These are phyloP conservation scores for Mortierella sp. DNA, from an alignment of 371 early-diverging fungal genomes.

Conservation along the genomic window DNA sequence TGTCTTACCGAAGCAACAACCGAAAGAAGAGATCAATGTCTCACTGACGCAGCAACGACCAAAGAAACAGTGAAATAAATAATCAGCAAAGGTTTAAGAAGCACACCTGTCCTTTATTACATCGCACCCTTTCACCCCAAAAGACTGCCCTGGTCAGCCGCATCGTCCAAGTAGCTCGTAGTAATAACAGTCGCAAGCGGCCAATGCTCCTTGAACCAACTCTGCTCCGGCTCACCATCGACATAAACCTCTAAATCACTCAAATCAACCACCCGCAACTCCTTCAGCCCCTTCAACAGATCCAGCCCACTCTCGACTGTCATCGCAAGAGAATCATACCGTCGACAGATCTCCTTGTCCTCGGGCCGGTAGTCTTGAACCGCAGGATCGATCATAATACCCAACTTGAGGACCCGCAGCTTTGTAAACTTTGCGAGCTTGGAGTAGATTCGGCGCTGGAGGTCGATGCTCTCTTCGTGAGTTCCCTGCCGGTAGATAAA, in stretches of 20 bases:
- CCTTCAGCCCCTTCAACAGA: background rate
- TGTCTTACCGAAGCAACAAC: too few species aligned
- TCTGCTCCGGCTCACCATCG: background rate
- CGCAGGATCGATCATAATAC: background rate
- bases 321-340: background rate
- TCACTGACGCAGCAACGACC: too few species aligned
- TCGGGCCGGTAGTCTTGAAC: background rate
- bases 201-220: background rate
- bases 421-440: background rate
- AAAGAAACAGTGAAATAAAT: too few species aligned
- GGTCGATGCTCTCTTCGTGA: background rate
- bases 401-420: background rate
- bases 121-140: too few species aligned
- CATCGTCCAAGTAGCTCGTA: background rate
- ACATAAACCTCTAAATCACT: background rate
- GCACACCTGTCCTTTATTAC: too few species aligned
- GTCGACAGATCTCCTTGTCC: background rate
- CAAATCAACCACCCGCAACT: background rate
- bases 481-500: background rate
- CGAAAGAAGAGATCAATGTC: too few species aligned
- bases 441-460: background rate
- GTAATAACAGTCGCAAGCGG: background rate
- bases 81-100: too few species aligned
- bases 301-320: background rate
- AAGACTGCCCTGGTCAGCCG: background rate